A percentile compares a stretch with the other conserved stretches of the same genome.
These are phyloP conservation scores for Wickerhamomyces hampshirensis DNA, from an alignment of 805 yeast species.

Conservation along the genomic window DNA sequence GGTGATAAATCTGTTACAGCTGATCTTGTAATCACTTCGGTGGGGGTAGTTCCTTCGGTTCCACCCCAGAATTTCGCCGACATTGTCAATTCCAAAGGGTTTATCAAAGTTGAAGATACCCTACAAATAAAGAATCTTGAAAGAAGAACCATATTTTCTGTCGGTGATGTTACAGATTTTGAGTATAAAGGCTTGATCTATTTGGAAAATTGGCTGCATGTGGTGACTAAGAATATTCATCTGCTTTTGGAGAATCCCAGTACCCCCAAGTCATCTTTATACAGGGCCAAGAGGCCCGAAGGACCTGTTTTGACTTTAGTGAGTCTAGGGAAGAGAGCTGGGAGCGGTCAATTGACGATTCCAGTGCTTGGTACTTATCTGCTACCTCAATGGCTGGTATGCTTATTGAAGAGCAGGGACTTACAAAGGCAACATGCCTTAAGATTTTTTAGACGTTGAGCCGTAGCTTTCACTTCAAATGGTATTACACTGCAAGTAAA, in stretches of 20 bases:
- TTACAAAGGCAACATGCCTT: slow-evolving; percentile 1
- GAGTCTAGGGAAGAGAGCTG: slow-evolving; percentile 24
- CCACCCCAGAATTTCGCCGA: slow-evolving; percentile 16
- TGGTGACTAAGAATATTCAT: slow-evolving; percentile 17
- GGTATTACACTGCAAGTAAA: no score
- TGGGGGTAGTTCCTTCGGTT: slow-evolving; percentile 20
- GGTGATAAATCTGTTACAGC: slow-evolving; percentile 9
- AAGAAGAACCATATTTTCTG: slow-evolving; percentile 26
- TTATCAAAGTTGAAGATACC: slow-evolving; percentile 18
- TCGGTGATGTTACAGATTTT: slow-evolving; percentile 29
- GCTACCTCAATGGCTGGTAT: slow-evolving; percentile 20
- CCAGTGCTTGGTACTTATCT: slow-evolving; percentile 19
- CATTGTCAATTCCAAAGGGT: slow-evolving; percentile 14
- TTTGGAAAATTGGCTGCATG: slow-evolving; percentile 11
- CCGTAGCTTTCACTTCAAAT: no score
- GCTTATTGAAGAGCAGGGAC: slow-evolving; percentile 6
- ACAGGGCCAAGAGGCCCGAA: background rate
- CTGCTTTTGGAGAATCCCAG: slow-evolving; percentile 1
- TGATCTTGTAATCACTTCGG: slow-evolving; percentile 15
- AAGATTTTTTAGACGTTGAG: slow-evolving; percentile 1
- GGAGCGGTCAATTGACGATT: slow-evolving; percentile 23
- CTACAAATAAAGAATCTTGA: slow-evolving; percentile 18
- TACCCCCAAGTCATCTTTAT: background rate
- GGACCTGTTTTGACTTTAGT: slow-evolving; percentile 8
- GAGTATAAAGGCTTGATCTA: slow-evolving; percentile 20